Evolutionary conservation across 345 rosid species (phyloP), one percentile per base, ranked within the genome.

Genomic region (Eucalyptus leucophloia): DNA sequence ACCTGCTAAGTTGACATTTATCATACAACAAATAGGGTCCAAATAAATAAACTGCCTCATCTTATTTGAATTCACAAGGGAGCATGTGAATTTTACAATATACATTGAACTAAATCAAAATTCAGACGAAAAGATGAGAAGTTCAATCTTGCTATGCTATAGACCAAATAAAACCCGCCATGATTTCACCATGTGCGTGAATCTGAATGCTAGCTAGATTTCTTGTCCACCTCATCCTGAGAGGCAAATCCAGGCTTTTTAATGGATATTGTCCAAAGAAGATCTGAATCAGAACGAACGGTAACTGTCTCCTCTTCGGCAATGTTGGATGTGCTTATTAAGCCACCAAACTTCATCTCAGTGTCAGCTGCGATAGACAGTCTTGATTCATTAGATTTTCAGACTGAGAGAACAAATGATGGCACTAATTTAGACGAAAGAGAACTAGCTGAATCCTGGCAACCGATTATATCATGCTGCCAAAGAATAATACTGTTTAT

Each of bases 191-290:
- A 24, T 11, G 82, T 10, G 45, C 23, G 45, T 37, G 44, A 72
- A 72, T 72, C 26, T 72, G 82, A 72, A 72, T 37, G 45, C 82
- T 37, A 21, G 24, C 21, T 12, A 40, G 45, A 37, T 77, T 40
- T 7, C 28, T 40, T 21, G 47, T 7, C 47, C 9, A 26, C 85
- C 30, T 77, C 47, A 21, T 4, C 16, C 47, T 44, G 16, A 77
- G 45, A 72, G 85, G 47, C 47, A 23, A 23, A 40, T 77, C 30
- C 24, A 77, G 83, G 85, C 88, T 93, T 93, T 90, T 94, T 96
- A 42, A 98, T 94, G 88, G 99, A 94, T 87, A 98, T 96, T 4
- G 99, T 98, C 99, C 99, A 98, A 19, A 98, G 94, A 91, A 98
- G 97, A 94, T 98, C 98, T 0, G 97, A 91, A 90, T 96, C 97